phyloP scores from a whole-genome alignment of 257 asterid genomes.

The Gentiana dahurica region DNA sequence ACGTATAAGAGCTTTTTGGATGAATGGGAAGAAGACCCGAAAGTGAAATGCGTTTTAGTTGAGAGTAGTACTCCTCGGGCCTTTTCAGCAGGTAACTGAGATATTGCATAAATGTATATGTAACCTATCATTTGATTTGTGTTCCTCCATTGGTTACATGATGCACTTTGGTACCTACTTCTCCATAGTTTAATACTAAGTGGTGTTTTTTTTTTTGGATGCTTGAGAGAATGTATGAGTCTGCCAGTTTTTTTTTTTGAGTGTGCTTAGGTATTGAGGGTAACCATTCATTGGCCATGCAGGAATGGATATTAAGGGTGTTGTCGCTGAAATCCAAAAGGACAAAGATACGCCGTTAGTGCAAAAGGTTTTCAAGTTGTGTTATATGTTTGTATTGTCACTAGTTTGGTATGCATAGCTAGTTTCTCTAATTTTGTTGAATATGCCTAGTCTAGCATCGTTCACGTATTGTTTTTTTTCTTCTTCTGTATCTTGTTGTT shows the following conservation, averaged over 20 bases:
- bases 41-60: slow-evolving; percentile 78
- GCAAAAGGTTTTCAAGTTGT: slow-evolving; percentile 50
- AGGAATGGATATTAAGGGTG: slow-evolving; percentile 97
- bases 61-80: slow-evolving; percentile 81
- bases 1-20: slow-evolving; percentile 66
- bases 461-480: background rate
- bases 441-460: no score
- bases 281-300: slow-evolving; percentile 48
- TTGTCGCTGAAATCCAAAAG: slow-evolving; percentile 82
- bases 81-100: slow-evolving; percentile 76
- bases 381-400: slow-evolving; percentile 21
- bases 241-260: background rate
- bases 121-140: no score
- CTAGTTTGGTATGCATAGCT: slow-evolving; percentile 28
- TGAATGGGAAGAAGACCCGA: slow-evolving; percentile 81
- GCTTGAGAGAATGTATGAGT: no score
- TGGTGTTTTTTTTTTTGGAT: no score
- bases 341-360: slow-evolving; percentile 75
- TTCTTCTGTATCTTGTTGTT: background rate
- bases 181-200: background rate
- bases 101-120: background rate
- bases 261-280: slow-evolving; percentile 29
- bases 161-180: no score
- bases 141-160: no score
- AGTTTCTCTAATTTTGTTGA: background rate